phyloP scores from a whole-genome alignment of 805 yeast genomes.

The Wickerhamiella spandovensis region DNA sequence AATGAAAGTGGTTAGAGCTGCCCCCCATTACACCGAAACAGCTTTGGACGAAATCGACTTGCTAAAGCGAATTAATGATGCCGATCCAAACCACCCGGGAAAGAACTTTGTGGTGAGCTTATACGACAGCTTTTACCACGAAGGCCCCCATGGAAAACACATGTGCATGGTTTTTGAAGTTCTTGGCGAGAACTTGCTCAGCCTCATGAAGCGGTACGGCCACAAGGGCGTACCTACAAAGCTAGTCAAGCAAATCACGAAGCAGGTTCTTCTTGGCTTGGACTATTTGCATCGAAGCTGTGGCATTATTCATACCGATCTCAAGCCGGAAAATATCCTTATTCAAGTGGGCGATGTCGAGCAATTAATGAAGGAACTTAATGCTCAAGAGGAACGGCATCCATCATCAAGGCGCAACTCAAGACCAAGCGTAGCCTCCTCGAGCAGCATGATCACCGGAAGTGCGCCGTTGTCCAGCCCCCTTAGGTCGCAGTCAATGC shows the following conservation, averaged over 20 bases:
- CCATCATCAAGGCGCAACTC: slow-evolving; percentile 23
- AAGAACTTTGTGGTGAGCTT: slow-evolving; percentile 68
- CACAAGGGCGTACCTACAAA: slow-evolving; percentile 69
- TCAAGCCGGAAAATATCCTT: slow-evolving; percentile 63
- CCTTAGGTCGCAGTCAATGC: slow-evolving; percentile 30
- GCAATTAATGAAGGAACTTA: slow-evolving; percentile 56
- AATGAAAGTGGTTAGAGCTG: slow-evolving; percentile 83
- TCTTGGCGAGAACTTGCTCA: slow-evolving; percentile 81
- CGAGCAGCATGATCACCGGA: slow-evolving; percentile 50
- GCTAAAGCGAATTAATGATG: slow-evolving; percentile 46
- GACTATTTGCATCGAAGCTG: slow-evolving; percentile 61
- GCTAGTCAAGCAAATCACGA: slow-evolving; percentile 69
- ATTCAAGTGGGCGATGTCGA: slow-evolving; percentile 79
- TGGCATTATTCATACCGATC: slow-evolving; percentile 63
- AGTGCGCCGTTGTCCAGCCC: slow-evolving; percentile 92
- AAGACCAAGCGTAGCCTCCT: not conserved
- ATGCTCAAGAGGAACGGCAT: slow-evolving; percentile 32
- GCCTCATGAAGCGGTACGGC: slow-evolving; percentile 63
- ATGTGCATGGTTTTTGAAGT: slow-evolving; percentile 97
- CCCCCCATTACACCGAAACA: slow-evolving; percentile 81
- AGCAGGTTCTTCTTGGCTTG: slow-evolving; percentile 59
- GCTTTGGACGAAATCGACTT: slow-evolving; percentile 87
- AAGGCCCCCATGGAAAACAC: slow-evolving; percentile 86
- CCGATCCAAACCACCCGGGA: slow-evolving; percentile 62
- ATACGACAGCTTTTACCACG: slow-evolving; percentile 71